Evolutionary conservation across 1,284 basidiomycete species (phyloP), one percentile per base, ranked within the genome.

Genomic region (Malassezia sympodialis): DNA sequence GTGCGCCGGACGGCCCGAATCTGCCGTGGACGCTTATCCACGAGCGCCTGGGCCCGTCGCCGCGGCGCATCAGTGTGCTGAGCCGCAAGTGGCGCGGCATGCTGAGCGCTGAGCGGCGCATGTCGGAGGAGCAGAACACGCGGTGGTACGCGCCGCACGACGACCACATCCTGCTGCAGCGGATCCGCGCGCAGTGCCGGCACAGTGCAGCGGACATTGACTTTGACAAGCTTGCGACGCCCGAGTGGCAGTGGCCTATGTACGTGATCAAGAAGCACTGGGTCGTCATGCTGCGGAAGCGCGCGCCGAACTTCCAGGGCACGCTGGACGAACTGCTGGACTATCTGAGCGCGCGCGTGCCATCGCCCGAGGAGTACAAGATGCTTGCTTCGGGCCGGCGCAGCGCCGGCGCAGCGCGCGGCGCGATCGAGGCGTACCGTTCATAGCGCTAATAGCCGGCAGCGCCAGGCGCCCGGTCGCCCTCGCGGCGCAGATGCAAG

Each of bases 401-500:
- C 26, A 39, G 43, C 1, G 10, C 35, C 17, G 37, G 39, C 28
- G 15, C 32, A n/a, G n/a, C 28, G 21, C 28, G 28, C n/a, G 14
- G 24, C 44, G 47, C 8, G 15, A 6, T 32, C 28, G 19, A 35
- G 17, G 40, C 40, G 10, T 40, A 43, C 8, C 28, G 11, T 8
- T 35, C 34, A 8, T 40, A 24, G 26, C n/a, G n/a, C 17, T 57
- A 72, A 56, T 73, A 73, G 1, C 70, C 70, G 30, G 62, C 67
- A 14, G 70, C 70, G 46, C 68, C 69, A 11, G 70, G 70, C 4
- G 70, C 70, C 37, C 59, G 60, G 34, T 73, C 68, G 31, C 70
- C 70, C 51, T 73, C 70, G 45, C 67, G 63, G 34, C 68, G 58
- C 48, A 73, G 59, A 21, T 46, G 52, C 30, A 73, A 49, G 45